A percentile compares a stretch with the other conserved stretches of the same genome.
Conservation (phyloP, 148 eudicot genomes). For the Talinum fruticosum region DNA sequence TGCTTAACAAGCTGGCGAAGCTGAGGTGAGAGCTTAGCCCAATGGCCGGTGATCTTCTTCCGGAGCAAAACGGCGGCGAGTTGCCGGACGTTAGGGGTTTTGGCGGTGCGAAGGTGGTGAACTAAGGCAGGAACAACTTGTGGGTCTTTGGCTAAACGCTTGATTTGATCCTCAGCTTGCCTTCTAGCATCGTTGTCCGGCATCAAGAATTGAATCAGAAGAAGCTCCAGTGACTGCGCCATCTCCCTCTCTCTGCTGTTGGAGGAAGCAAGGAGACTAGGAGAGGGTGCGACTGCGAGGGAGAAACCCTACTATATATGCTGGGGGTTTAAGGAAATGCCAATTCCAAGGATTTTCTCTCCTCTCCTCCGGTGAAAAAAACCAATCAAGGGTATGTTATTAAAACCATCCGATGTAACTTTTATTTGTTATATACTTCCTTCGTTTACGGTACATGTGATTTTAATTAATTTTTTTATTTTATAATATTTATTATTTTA, state of each 20-base stretch:
- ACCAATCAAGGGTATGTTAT: no score
- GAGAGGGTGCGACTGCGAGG: background rate
- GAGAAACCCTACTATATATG: constrained; percentile 8
- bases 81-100: constrained; percentile 91
- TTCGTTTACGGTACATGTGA: no score
- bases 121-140: constrained; percentile 77
- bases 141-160: constrained; percentile 82
- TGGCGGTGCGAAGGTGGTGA: constrained; percentile 92
- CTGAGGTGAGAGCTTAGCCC: constrained; percentile 69
- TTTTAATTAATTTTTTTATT: no score
- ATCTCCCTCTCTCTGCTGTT: constrained; percentile 18
- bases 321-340: background rate
- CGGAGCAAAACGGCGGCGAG: constrained; percentile 91
- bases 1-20: constrained; percentile 74
- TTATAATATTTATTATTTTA: no score
- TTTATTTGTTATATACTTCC: no score
- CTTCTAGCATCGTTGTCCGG: constrained; percentile 93
- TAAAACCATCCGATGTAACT: no score
- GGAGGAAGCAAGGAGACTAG: constrained; percentile 12
- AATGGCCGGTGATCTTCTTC: constrained; percentile 96
- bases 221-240: constrained; percentile 84
- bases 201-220: constrained; percentile 88
- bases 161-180: constrained; percentile 95
- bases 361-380: no score
- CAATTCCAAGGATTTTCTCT: no score